Percentiles rank a stretch among this genome's conserved stretches.
Evolutionary conservation across 176 grass and related monocot species (phyloP).

Genomic region (Tillandsia fasciculata): DNA sequence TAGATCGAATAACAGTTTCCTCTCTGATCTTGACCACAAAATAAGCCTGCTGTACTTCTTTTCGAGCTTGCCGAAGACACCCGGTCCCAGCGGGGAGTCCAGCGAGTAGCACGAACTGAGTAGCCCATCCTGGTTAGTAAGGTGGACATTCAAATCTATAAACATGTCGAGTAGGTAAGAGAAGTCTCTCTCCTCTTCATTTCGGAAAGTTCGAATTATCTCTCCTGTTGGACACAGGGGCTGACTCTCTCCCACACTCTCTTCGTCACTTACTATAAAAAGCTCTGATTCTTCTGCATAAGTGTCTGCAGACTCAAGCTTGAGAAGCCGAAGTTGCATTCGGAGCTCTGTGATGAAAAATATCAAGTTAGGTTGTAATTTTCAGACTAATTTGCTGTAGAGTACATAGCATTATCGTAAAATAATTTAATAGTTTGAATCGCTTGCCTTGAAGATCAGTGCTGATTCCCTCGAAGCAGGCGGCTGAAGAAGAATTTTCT

Average conservation of each 20-base stretch:
- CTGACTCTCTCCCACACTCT: conserved; percentile 20
- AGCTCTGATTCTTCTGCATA: conserved; percentile 29
- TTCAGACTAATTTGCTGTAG: not conserved
- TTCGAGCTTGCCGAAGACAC: conserved; percentile 56
- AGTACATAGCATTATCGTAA: not conserved
- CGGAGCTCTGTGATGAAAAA: conserved; percentile 58
- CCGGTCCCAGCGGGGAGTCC: conserved; percentile 23
- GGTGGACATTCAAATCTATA: conserved; percentile 35
- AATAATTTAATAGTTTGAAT: not conserved
- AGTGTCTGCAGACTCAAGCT: conserved; percentile 41
- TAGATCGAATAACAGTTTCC: conserved; percentile 84
- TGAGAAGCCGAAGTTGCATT: conserved; percentile 91
- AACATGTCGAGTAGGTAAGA: conserved; percentile 73
- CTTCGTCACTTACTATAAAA: conserved; percentile 50
- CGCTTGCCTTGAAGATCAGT: conserved; percentile 88
- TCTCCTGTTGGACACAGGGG: conserved; percentile 32
- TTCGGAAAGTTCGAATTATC: conserved; percentile 36
- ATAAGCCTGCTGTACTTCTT: conserved; percentile 49
- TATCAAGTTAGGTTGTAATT: conserved; percentile 27
- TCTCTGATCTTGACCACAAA: conserved; percentile 56
- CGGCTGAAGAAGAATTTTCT: conserved; percentile 67
- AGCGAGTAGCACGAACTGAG: conserved; percentile 37
- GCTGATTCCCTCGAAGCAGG: conserved; percentile 91
- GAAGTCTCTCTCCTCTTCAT: conserved; percentile 82
- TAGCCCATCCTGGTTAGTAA: conserved; percentile 29